Base-by-base conservation (phyloP, 345 rosid genomes). In the Bruguiera sexangula region DNA sequence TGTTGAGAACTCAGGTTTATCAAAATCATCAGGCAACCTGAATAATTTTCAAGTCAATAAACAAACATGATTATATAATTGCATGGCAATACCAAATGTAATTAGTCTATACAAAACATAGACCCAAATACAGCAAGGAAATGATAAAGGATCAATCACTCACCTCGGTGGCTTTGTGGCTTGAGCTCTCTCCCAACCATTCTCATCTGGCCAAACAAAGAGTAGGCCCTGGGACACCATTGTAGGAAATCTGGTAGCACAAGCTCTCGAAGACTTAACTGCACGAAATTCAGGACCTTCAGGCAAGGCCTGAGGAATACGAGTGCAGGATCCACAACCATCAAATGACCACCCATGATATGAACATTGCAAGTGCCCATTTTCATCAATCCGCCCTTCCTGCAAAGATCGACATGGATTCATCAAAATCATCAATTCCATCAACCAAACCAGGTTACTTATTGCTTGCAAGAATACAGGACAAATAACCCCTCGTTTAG, bases 261-360 rank as follows among this genome's bases (percentile, higher is more conserved):
- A 88, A 27, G 97, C 97, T 79, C 91, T 86, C 0, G 93, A 93
- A 43, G 97, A 89, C 72, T 64, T 80, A 53, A 87, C 79, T 32
- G 99, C 97, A 43, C 90, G 93, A 75, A 92, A 93, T 87, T 95
- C 99, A 57, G 99, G 99, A 60, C 99, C 97, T 71, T 93, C 82
- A 68, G 87, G 60, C 21, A 88, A 64, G 67, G 99, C 99, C 78
- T 92, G 96, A 26, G 99, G 99, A 52, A 95, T 95, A 72, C 61
- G 70, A 24, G 96, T 85, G 72, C 99, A 95, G 34, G 96, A 92
- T 62, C 99, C 99, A 34, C 92, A 86, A 27, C 97, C 96, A 51
- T 73, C 77, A 73, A 92, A 95, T 1, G 99, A 95, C 99, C 97
- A 95, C 37, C 99, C 99, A 67, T 92, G 99, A 73, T 95, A 92